Evolutionary conservation across 768 basidiomycete genomes (phyloP).

Genomic region (Pisolithus microcarpus): DNA sequence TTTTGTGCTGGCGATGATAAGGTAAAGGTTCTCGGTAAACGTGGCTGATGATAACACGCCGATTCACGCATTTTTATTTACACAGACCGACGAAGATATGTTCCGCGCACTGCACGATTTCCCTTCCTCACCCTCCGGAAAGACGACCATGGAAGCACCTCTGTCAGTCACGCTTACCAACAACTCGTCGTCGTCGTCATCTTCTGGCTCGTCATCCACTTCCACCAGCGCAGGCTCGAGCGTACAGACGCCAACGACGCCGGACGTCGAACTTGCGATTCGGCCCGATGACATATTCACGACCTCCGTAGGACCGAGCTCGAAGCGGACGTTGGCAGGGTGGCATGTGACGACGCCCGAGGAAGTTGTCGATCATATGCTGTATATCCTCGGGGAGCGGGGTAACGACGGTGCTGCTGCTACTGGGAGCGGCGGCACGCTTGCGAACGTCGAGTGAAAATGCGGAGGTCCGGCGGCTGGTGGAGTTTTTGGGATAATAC

Average conservation of each 20-base stretch:
- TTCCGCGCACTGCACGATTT: conserved; percentile 82
- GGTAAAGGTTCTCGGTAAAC: conserved; percentile 39
- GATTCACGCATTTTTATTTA: background rate
- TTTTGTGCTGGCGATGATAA: conserved; percentile 99
- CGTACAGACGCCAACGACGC: conserved; percentile 15
- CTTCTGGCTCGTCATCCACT: conserved; percentile 4
- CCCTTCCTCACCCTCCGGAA: conserved; percentile 28
- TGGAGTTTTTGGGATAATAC: no score
- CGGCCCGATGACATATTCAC: conserved; percentile 74
- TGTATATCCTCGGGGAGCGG: conserved; percentile 46
- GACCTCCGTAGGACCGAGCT: conserved; percentile 85
- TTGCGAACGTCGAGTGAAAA: background rate
- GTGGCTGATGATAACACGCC: background rate
- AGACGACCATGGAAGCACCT: conserved; percentile 49
- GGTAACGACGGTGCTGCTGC: background rate
- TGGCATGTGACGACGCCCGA: conserved; percentile 90
- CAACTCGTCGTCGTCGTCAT: conserved; percentile 13
- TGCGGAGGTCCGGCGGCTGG: no score
- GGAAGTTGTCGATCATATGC: conserved; percentile 79
- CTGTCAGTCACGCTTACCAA: conserved; percentile 38
- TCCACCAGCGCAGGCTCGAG: no score
- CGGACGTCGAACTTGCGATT: conserved; percentile 56
- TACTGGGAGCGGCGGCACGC: background rate
- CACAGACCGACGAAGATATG: conserved; percentile 97
- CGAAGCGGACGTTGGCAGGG: conserved; percentile 81